A percentile compares a stretch with the other conserved stretches of the same genome.
phyloP scores from a whole-genome alignment of 345 rosid genomes.

The Linum tenue region DNA sequence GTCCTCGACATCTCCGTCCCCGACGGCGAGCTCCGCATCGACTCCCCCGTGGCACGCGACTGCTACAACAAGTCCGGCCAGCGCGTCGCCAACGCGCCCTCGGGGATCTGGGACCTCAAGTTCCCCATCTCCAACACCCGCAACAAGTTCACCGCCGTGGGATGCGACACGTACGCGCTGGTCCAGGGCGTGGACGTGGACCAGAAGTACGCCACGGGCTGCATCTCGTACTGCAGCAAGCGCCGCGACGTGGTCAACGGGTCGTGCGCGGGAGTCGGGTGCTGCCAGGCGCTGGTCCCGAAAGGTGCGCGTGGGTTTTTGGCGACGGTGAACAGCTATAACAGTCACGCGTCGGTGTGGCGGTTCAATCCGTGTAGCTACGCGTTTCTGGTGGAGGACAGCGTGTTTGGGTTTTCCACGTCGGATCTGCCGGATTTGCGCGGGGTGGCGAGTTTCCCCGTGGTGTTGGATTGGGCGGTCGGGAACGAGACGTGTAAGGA shows the following conservation, averaged over 20 bases:
- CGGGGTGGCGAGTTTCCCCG: background rate
- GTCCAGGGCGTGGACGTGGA: background rate
- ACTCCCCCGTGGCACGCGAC: background rate
- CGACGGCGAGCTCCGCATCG: constrained; percentile 13
- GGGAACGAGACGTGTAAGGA: constrained; percentile 4
- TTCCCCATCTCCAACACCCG: background rate
- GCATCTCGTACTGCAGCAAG: constrained; percentile 10
- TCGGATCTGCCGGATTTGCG: background rate
- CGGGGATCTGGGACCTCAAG: background rate
- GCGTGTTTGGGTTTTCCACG: constrained; percentile 6
- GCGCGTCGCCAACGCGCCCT: background rate
- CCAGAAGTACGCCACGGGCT: constrained; percentile 3
- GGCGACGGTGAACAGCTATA: rapidly evolving
- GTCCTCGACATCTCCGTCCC: constrained; percentile 10
- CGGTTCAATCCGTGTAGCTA: constrained; percentile 28
- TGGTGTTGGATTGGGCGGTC: constrained; percentile 21
- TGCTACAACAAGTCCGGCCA: background rate
- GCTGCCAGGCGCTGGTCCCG: constrained; percentile 26
- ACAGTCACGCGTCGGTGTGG: rapidly evolving
- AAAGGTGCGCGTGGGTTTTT: background rate
- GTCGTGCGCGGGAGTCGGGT: constrained; percentile 30
- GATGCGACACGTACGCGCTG: constrained; percentile 20
- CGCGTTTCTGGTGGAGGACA: constrained; percentile 25
- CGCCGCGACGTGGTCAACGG: background rate
- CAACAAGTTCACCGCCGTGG: constrained; percentile 22